Percentiles rank a stretch among this genome's conserved stretches.
Evolutionary conservation across 257 asterid species (phyloP).

Genomic region (Capsicum baccatum): DNA sequence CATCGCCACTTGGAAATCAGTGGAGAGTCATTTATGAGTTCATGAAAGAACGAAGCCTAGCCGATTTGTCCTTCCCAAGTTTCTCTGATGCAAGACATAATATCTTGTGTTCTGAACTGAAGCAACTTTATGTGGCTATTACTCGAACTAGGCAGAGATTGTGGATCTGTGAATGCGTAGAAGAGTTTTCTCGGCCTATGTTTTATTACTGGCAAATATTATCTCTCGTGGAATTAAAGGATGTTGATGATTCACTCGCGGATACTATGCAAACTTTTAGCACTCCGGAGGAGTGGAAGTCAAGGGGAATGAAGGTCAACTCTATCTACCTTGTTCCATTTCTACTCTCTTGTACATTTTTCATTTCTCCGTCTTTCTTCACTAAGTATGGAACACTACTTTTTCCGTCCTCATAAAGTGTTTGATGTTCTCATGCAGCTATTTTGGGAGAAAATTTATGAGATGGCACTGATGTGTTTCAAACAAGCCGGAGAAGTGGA

Average conservation of each 20-base stretch:
- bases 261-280: conserved; percentile 68
- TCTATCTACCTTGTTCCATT: background rate
- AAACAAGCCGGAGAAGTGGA: conserved; percentile 60
- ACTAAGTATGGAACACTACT: background rate
- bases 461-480: conserved; percentile 71
- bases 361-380: background rate
- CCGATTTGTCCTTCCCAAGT: conserved; percentile 52
- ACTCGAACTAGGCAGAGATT: conserved; percentile 72
- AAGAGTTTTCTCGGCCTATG: conserved; percentile 59
- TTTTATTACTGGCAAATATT: conserved; percentile 62
- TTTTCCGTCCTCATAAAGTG: background rate
- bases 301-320: conserved; percentile 61
- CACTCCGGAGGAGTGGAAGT: conserved; percentile 69
- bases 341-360: background rate
- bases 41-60: conserved; percentile 49
- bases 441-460: conserved; percentile 62
- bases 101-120: conserved; percentile 66
- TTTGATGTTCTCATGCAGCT: too few species aligned
- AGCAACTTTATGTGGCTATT: conserved; percentile 66
- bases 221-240: conserved; percentile 54
- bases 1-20: conserved; percentile 61
- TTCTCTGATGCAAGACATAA: conserved; percentile 56
- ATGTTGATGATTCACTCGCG: conserved; percentile 56
- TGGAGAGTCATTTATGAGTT: conserved; percentile 71
- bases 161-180: conserved; percentile 65